Conservation (phyloP, 2,329 filamentous ascomycete genomes). For the Cytospora chrysosperma region DNA sequence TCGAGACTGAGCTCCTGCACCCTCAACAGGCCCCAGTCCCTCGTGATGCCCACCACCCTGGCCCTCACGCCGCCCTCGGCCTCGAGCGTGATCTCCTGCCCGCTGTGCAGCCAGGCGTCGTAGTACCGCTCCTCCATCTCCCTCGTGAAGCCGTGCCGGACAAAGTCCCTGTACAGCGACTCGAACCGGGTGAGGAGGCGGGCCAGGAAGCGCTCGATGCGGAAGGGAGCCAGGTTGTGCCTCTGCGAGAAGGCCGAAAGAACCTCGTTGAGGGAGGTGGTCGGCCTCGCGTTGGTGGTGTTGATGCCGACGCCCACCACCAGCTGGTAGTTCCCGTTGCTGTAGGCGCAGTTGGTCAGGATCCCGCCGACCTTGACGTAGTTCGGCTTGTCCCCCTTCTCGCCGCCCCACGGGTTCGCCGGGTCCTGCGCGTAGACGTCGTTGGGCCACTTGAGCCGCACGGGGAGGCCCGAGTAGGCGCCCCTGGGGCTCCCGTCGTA, state of each 20-base stretch:
- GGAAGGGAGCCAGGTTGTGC: slow-evolving; percentile 55
- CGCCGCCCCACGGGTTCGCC: slow-evolving; percentile 31
- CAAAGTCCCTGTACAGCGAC: slow-evolving; percentile 71
- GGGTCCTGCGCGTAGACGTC: slow-evolving; percentile 77
- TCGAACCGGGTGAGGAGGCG: slow-evolving; percentile 78
- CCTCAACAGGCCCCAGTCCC: slow-evolving; percentile 84
- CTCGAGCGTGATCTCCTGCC: slow-evolving; percentile 72
- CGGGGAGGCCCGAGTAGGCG: slow-evolving; percentile 66
- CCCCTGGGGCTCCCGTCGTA: slow-evolving; percentile 62
- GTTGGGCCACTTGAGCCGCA: slow-evolving; percentile 97
- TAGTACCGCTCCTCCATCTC: slow-evolving; percentile 78
- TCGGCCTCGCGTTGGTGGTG: slow-evolving; percentile 77
- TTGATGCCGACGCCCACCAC: slow-evolving; percentile 88
- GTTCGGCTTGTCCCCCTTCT: slow-evolving; percentile 34
- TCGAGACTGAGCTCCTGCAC: slow-evolving; percentile 78
- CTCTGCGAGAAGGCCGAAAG: slow-evolving; percentile 42
- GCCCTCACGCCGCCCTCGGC: slow-evolving; percentile 73
- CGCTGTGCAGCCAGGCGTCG: slow-evolving; percentile 79
- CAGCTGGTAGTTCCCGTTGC: slow-evolving; percentile 73
- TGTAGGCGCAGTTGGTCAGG: slow-evolving; percentile 84
- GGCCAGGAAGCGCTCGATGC: slow-evolving; percentile 78
- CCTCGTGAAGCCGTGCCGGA: slow-evolving; percentile 69
- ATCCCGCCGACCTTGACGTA: slow-evolving; percentile 95
- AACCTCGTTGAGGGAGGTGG: slow-evolving; percentile 79
- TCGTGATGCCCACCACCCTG: slow-evolving; percentile 80